phyloP scores from a whole-genome alignment of 805 yeast genomes.

The Starmerella stellata region DNA sequence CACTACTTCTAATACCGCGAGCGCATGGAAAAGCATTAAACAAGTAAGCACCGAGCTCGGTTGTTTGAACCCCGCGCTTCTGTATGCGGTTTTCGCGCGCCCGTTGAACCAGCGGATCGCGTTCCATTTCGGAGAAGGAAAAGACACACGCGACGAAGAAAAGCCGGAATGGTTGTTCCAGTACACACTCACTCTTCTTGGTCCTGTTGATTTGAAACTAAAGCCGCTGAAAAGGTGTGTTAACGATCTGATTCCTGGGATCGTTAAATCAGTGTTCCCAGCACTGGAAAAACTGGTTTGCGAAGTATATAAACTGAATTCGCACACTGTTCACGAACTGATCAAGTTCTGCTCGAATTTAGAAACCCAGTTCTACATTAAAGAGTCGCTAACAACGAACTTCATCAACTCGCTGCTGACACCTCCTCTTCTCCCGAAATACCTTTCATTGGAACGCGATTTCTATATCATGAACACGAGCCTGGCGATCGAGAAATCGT shows the following conservation, averaged over 20 bases:
- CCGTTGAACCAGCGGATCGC: slow-evolving; percentile 35
- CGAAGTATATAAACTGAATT: slow-evolving; percentile 2
- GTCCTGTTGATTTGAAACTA: slow-evolving; percentile 21
- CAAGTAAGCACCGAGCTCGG: slow-evolving; percentile 1
- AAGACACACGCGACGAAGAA: slow-evolving; percentile 44
- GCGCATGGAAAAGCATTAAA: not conserved
- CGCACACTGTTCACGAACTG: slow-evolving; percentile 9
- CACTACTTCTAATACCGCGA: too few relatives aligned
- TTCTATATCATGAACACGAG: not conserved
- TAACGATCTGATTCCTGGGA: slow-evolving; percentile 22
- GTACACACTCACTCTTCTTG: slow-evolving; percentile 25
- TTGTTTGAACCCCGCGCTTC: slow-evolving; percentile 18
- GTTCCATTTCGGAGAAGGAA: slow-evolving; percentile 37
- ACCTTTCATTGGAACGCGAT: slow-evolving; percentile 1
- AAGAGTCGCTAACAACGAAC: not conserved
- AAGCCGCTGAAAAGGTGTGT: slow-evolving; percentile 15
- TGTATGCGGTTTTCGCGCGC: slow-evolving; percentile 30
- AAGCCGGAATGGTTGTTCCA: slow-evolving; percentile 57
- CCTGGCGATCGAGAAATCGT: not conserved
- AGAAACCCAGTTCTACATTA: slow-evolving; percentile 2
- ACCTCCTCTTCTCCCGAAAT: not conserved
- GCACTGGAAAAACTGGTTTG: slow-evolving; percentile 14
- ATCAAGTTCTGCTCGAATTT: slow-evolving; percentile 2
- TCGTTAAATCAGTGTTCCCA: slow-evolving; percentile 31
- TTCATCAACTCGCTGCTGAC: not conserved